Base-by-base conservation (phyloP, 352 stramenopile genomes). In the Pythium periplocum region DNA sequence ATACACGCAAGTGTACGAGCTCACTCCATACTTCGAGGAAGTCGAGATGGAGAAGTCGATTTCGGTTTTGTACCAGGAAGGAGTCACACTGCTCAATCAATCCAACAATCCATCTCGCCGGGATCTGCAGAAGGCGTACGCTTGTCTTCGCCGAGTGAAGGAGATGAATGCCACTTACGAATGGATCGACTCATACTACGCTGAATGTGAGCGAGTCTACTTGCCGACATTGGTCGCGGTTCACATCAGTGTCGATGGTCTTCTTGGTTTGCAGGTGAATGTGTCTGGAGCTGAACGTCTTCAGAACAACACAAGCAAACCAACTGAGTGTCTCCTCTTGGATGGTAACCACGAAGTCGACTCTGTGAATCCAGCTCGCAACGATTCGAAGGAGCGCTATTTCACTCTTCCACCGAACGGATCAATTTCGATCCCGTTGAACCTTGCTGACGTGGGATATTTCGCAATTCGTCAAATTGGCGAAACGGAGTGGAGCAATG, bases 401-500 rank as follows among this genome's bases (percentile, higher is more conserved):
- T 89, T 71, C 36, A 66, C 77, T 34, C 36, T 95, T 1, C 57
- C 73, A 11, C 68, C 78, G n/a, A 45, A 83, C 6, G 70, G 58
- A 4, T 72, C 63, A 8, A 65, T 93, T 41, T 76, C 66, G 31
- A 87, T 95, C 59, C 83, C 85, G 17, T 66, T 95, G 36, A 63
- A 90, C 57, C 65, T 95, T 36, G 70, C 92, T 41, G 80, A 85
- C 41, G 54, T 57, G 4, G 85, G 85, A 0, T 74, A 60, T 41
- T 95, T 93, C 47, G 78, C 78, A 34, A 93, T 95, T 68, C 81
- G 85, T 2, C 85, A 95, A 60, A 75, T 80, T 37, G 85, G 85
- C 30, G 85, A 95, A 64, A 84, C 70, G 4, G 81, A 91, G 12
- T 95, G 85, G 85, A 95, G 85, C 51, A 93, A 93, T 49, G 76